Evolutionary conservation across 495 filamentous ascomycete genomes (phyloP).

Genomic region (Antarctomyces pellizariae): DNA sequence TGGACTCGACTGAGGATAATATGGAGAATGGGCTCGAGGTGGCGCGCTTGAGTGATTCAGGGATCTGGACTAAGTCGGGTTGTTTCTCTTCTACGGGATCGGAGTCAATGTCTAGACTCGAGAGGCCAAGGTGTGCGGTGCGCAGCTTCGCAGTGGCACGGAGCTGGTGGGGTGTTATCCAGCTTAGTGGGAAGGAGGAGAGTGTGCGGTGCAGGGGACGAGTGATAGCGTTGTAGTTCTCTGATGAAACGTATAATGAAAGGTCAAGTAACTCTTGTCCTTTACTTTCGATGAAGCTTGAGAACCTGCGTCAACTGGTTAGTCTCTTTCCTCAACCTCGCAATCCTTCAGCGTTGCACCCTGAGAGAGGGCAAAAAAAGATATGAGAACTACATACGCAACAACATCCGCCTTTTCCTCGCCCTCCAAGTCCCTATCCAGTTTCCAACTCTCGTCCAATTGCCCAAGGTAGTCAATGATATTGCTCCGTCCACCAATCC

Average conservation of each 20-base stretch:
- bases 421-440: slow-evolving; percentile 24
- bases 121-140: slow-evolving; percentile 54
- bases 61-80: slow-evolving; percentile 6
- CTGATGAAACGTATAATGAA: slow-evolving; percentile 67
- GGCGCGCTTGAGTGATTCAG: slow-evolving; percentile 12
- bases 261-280: slow-evolving; percentile 47
- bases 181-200: slow-evolving; percentile 64
- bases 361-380: background rate
- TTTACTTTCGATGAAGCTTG: slow-evolving; percentile 38
- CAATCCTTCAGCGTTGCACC: too few species aligned
- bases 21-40: slow-evolving; percentile 13
- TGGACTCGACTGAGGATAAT: slow-evolving; percentile 20
- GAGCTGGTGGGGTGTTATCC: slow-evolving; percentile 44
- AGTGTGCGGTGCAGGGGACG: slow-evolving; percentile 52
- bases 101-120: slow-evolving; percentile 35
- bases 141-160: slow-evolving; percentile 41
- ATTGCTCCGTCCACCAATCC: slow-evolving; percentile 45
- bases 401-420: slow-evolving; percentile 26
- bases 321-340: background rate
- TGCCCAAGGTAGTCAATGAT: slow-evolving; percentile 47
- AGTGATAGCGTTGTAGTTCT: slow-evolving; percentile 54
- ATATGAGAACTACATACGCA: slow-evolving; percentile 20
- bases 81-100: slow-evolving; percentile 7
- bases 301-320: slow-evolving; percentile 10
- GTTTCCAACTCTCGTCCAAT: slow-evolving; percentile 26